Conservation (phyloP, 2,329 filamentous ascomycete genomes). For the Cryphonectria japonica region DNA sequence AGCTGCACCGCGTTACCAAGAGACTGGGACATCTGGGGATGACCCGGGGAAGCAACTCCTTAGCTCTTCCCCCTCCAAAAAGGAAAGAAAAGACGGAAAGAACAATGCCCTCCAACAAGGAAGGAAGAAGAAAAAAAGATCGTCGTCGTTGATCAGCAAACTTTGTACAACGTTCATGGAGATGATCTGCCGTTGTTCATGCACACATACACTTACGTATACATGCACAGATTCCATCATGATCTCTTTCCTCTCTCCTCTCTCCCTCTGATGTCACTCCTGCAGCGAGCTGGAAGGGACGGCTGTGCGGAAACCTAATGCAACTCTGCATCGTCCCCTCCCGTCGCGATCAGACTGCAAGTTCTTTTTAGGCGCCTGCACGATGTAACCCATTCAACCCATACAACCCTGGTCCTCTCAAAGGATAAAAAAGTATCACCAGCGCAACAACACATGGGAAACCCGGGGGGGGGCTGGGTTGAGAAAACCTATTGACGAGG, state of each 20-base stretch:
- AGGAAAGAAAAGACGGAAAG: no score
- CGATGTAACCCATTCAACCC: constrained; percentile 5
- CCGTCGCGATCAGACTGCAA: not conserved
- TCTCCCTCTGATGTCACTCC: not conserved
- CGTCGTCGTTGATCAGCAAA: not conserved
- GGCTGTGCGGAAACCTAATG: not conserved
- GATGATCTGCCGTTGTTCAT: not conserved
- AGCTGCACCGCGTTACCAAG: constrained; percentile 2
- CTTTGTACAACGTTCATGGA: not conserved
- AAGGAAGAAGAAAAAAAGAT: not conserved
- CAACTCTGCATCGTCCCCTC: not conserved
- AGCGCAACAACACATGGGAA: not conserved
- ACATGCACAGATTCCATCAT: not conserved
- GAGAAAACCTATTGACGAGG: not conserved
- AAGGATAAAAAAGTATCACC: no score
- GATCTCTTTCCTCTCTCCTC: not conserved
- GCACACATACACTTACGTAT: not conserved
- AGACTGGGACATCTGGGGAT: constrained; percentile 6
- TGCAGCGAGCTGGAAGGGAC: not conserved
- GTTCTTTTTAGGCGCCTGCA: not conserved
- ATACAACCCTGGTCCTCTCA: no score
- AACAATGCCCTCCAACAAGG: no score
- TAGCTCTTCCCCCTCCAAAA: not conserved
- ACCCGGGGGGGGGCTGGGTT: constrained; percentile 2
- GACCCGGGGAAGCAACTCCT: not conserved